phyloP scores from a whole-genome alignment of 192 early-diverging fungal genomes.

The Thamnidium elegans region DNA sequence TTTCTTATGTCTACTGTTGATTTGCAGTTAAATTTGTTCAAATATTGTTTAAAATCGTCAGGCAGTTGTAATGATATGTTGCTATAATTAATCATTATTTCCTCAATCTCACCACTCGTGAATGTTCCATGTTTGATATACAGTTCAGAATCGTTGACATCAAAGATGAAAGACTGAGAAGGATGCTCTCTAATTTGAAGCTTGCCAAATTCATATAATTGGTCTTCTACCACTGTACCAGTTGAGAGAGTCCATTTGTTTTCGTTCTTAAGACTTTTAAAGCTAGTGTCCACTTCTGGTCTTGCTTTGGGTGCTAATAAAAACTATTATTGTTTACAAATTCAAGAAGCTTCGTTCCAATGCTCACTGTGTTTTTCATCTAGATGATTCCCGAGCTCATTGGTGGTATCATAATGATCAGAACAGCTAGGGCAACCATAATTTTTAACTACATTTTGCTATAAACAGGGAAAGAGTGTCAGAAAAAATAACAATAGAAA shows the following conservation, averaged over 20 bases:
- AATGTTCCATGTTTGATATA: constrained; percentile 19
- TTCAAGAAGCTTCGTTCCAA: constrained; percentile 14
- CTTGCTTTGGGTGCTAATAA: constrained; percentile 17
- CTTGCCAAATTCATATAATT: constrained; percentile 19
- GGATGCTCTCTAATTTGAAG: constrained; percentile 18
- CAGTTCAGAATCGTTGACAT: constrained; percentile 12
- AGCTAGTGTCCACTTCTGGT: constrained; percentile 16
- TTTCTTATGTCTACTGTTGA: constrained; percentile 16
- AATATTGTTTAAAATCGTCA: constrained; percentile 12
- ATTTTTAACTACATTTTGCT: background rate
- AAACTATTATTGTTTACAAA: constrained; percentile 7
- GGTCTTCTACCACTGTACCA: constrained; percentile 13
- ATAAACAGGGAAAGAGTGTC: too few relatives aligned
- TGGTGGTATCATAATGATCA: constrained; percentile 3
- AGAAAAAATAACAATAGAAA: too few relatives aligned
- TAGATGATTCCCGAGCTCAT: constrained; percentile 6
- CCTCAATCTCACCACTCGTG: constrained; percentile 14
- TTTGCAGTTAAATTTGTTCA: constrained; percentile 15
- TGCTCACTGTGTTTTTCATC: constrained; percentile 19
- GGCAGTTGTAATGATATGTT: constrained; percentile 7
- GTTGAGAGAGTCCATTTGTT: constrained; percentile 12
- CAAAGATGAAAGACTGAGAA: constrained; percentile 20
- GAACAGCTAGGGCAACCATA: constrained; percentile 14
- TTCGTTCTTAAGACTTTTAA: constrained; percentile 16
- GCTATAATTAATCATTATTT: too few relatives aligned